These are phyloP conservation scores for Oryza brachyantha DNA, from an alignment of 176 grass and related monocot genomes.

Conservation along the genomic window DNA sequence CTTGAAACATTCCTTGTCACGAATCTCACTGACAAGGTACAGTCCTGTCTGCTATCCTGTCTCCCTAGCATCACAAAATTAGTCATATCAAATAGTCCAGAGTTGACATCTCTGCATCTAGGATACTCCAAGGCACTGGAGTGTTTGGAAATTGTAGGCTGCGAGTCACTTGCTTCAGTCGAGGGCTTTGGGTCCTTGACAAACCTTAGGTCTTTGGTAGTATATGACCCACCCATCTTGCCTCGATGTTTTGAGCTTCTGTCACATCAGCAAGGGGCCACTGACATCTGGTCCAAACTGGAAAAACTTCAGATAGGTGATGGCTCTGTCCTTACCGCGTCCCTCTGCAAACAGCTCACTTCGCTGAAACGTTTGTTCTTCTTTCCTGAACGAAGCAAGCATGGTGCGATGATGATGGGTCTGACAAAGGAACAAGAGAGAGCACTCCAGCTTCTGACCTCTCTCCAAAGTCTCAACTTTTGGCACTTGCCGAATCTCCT, in stretches of 20 bases:
- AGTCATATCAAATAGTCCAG: accelerated
- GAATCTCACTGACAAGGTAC: not conserved
- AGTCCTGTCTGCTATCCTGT: not conserved
- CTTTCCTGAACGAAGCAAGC: not conserved
- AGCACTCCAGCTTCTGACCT: constrained; percentile 12
- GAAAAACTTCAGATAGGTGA: not conserved
- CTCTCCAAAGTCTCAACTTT: not conserved
- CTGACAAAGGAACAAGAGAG: constrained; percentile 29
- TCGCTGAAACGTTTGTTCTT: not conserved
- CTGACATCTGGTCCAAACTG: not conserved
- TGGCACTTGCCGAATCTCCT: not conserved
- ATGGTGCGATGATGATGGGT: not conserved
- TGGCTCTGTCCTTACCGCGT: not conserved
- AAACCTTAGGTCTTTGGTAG: not conserved
- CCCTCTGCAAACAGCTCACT: constrained; percentile 24
- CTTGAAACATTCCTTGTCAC: not conserved
- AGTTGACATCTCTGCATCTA: constrained; percentile 4
- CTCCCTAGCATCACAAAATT: not conserved
- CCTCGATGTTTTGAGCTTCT: not conserved
- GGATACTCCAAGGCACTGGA: constrained; percentile 9
- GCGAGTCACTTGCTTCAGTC: not conserved
- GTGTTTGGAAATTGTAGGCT: not conserved
- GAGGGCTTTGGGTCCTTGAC: not conserved
- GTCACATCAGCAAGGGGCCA: not conserved
- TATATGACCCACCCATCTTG: not conserved